A percentile compares a stretch with the other conserved stretches of the same genome.
Evolutionary conservation across 75 land plant species (phyloP).

Genomic region (Picea glauca): DNA sequence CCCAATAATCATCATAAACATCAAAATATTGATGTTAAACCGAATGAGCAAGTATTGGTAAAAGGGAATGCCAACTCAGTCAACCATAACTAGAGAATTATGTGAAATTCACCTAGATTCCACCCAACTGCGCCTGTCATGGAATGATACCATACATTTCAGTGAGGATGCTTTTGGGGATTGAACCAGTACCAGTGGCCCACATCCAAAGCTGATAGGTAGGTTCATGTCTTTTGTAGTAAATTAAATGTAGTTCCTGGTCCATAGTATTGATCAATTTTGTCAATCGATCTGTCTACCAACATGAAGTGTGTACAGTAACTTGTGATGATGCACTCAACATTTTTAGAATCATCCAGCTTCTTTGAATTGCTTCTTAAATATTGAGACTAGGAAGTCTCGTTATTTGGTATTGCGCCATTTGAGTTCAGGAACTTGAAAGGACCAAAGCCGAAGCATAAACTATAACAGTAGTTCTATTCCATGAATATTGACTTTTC

Average conservation of each 20-base stretch:
- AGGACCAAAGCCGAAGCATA: no score
- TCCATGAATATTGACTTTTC: neutral
- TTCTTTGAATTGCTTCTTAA: neutral
- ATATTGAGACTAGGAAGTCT: no score
- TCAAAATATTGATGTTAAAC: no score
- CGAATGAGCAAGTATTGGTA: no score
- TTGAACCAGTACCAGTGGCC: neutral
- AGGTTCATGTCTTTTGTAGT: neutral
- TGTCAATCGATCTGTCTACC: neutral
- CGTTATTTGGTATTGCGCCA: neutral
- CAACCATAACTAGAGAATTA: neutral
- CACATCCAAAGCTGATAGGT: neutral
- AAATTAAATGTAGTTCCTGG: neutral
- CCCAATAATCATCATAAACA: no score
- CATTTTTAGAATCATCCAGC: neutral
- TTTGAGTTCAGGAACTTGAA: neutral
- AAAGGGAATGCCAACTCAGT: no score
- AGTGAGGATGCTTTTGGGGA: neutral
- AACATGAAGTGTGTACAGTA: neutral
- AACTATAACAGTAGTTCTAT: neutral
- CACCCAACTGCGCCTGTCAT: neutral
- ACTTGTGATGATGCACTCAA: neutral
- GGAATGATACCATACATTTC: neutral
- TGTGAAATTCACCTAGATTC: neutral
- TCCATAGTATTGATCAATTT: neutral